phyloP scores from a whole-genome alignment of 495 filamentous ascomycete species.

The Aspergillus conjunctus region DNA sequence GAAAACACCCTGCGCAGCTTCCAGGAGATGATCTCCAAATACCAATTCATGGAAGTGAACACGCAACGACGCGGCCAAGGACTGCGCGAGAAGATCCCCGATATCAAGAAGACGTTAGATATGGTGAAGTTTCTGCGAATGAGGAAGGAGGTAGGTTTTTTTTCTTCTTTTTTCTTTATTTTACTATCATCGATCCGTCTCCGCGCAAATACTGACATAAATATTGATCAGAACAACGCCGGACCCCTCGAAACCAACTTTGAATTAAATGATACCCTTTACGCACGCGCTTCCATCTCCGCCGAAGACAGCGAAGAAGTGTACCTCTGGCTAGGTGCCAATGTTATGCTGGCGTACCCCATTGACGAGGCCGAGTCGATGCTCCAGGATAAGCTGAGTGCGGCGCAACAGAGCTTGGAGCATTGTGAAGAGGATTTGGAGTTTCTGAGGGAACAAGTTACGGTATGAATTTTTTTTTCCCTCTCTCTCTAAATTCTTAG shows the following conservation, averaged over 20 bases:
- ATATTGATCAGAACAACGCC: slow-evolving; percentile 22
- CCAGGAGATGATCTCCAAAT: slow-evolving; percentile 99
- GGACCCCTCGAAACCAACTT: slow-evolving; percentile 78
- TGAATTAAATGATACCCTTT: slow-evolving; percentile 94
- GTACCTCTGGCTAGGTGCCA: slow-evolving; percentile 95
- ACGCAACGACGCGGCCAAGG: slow-evolving; percentile 79
- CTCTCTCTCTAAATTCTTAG: slow-evolving; percentile 4
- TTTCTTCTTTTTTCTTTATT: background rate
- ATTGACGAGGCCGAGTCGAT: slow-evolving; percentile 82
- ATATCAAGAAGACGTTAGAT: slow-evolving; percentile 96
- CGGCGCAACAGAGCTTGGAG: slow-evolving; percentile 72
- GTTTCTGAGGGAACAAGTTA: slow-evolving; percentile 95
- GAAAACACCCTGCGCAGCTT: slow-evolving; percentile 88
- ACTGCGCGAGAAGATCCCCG: slow-evolving; percentile 91
- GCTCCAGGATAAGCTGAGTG: slow-evolving; percentile 73
- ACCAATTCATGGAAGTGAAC: slow-evolving; percentile 99
- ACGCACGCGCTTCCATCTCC: slow-evolving; percentile 80
- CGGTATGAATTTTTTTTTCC: slow-evolving; percentile 55
- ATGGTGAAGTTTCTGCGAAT: slow-evolving; percentile 81
- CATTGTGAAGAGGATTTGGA: slow-evolving; percentile 97
- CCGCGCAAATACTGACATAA: slow-evolving; percentile 48
- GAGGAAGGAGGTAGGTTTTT: slow-evolving; percentile 31
- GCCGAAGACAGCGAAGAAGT: slow-evolving; percentile 89
- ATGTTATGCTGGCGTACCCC: slow-evolving; percentile 96
- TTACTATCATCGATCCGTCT: background rate